phyloP scores from a whole-genome alignment of 768 basidiomycete genomes.

The Pleurotus citrinopileatus region DNA sequence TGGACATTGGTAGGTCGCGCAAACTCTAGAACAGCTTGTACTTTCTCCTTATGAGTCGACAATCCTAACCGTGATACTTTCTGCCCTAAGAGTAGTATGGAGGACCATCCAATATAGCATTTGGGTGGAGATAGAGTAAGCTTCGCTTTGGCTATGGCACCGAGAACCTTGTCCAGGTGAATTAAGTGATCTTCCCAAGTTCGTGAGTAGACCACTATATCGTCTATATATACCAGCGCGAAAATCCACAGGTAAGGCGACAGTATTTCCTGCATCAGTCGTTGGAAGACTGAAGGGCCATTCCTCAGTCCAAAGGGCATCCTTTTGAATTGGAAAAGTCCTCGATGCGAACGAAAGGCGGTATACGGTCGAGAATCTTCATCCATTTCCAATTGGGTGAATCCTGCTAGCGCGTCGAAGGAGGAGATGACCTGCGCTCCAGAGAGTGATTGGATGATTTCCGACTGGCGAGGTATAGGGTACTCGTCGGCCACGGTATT shows the following conservation, averaged over 20 bases:
- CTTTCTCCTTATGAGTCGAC: constrained; percentile 34
- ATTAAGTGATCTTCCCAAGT: constrained; percentile 26
- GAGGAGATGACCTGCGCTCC: constrained; percentile 29
- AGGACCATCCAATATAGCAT: constrained; percentile 30
- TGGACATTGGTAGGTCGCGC: constrained; percentile 20
- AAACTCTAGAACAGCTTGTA: constrained; percentile 28
- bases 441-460: constrained; percentile 25
- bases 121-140: constrained; percentile 32
- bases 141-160: constrained; percentile 21
- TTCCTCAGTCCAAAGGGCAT: constrained; percentile 3
- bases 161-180: constrained; percentile 27
- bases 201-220: constrained; percentile 33
- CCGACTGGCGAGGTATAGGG: constrained; percentile 21
- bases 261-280: constrained; percentile 35
- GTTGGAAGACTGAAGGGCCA: constrained; percentile 30
- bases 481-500: constrained; percentile 17
- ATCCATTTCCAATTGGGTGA: constrained; percentile 33
- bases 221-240: constrained; percentile 38
- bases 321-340: constrained; percentile 33
- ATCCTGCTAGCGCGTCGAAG: constrained; percentile 35
- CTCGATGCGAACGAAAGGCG: constrained; percentile 36
- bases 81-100: constrained; percentile 33
- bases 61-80: constrained; percentile 35
- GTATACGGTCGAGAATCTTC: constrained; percentile 27
- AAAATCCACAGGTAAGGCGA: constrained; percentile 36